phyloP scores from a whole-genome alignment of 2,329 filamentous ascomycete genomes.

The Leptographium lundbergii region DNA sequence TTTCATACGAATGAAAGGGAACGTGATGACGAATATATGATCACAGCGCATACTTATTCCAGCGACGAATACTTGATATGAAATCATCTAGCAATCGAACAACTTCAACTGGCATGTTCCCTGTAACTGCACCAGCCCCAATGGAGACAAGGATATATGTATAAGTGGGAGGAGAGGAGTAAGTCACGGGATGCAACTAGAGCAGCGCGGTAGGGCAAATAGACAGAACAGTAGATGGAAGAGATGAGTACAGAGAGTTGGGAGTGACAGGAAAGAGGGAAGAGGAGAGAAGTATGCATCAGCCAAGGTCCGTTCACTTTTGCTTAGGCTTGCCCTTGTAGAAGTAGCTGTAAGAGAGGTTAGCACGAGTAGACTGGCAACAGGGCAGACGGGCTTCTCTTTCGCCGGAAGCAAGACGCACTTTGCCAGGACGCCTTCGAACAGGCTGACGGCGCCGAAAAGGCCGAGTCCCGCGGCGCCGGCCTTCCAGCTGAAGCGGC shows the following conservation, averaged over 20 bases:
- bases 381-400: neutral
- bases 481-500: constrained; percentile 35
- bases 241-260: neutral
- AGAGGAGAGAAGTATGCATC: neutral
- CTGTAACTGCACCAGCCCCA: neutral
- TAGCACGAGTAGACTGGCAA: constrained; percentile 6
- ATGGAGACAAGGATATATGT: neutral
- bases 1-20: neutral
- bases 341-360: constrained; percentile 18
- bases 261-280: neutral
- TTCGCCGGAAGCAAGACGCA: constrained; percentile 20
- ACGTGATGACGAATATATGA: neutral
- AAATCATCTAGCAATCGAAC: neutral
- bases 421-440: constrained; percentile 36
- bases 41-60: neutral
- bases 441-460: constrained; percentile 33
- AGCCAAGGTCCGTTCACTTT: constrained; percentile 9
- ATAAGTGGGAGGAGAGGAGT: neutral
- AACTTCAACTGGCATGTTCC: neutral
- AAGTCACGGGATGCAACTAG: neutral
- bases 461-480: constrained; percentile 39
- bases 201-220: neutral
- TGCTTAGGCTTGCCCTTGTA: constrained; percentile 23
- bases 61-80: neutral
- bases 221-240: neutral